Evolutionary conservation across 225 moss, liverwort and hornwort species (phyloP), one percentile per base, ranked within the genome.

Genomic region (Climacium dendroides): DNA sequence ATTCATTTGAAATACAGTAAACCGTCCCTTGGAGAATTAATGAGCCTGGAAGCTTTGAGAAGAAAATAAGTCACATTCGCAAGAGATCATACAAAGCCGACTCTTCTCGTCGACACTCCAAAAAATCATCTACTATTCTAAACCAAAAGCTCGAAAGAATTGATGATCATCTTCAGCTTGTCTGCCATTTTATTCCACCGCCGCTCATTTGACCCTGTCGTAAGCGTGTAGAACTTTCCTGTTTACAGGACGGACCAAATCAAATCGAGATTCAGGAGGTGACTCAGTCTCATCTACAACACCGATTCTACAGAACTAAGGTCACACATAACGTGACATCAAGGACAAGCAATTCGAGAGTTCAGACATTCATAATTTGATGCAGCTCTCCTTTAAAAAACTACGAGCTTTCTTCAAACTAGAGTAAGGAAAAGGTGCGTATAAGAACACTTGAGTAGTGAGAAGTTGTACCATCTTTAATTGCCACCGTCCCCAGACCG

Each of bases 151-250:
- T 94, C 93, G 82, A 98, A 97, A 67, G 97, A 98, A 65, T 96
- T 90, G 60, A 96, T 82, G 83, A 98, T 94, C 89, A 83, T 87
- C 63, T 95, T 96, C 82, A 98, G 91, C 84, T 97, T 98, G 37
- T 98, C 98, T 76, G 97, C 88, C 91, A 98, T 91, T 93, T 98
- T 98, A 45, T 62, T 89, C 97, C 98, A 97, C 72, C 97, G 94
- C 92, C 97, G 90, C 84, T 98, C 97, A 67, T 98, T 98, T 24
- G 98, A 95, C 20, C 98, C 98, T 48, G 98, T 98, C 11, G 98
- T 97, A 12, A 98, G 90, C 52, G 98, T 97, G 81, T 74, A 98
- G 64, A 98, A 98, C 86, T 98, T 98, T 47, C 97, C 97, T 95
- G 94, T 37, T 60, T 1, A 74, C 43, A 89, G 28, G 6, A 65